Percentiles rank a stretch among this genome's conserved stretches.
phyloP scores from a whole-genome alignment of 305 asterid species.

The Salvia sclarea region DNA sequence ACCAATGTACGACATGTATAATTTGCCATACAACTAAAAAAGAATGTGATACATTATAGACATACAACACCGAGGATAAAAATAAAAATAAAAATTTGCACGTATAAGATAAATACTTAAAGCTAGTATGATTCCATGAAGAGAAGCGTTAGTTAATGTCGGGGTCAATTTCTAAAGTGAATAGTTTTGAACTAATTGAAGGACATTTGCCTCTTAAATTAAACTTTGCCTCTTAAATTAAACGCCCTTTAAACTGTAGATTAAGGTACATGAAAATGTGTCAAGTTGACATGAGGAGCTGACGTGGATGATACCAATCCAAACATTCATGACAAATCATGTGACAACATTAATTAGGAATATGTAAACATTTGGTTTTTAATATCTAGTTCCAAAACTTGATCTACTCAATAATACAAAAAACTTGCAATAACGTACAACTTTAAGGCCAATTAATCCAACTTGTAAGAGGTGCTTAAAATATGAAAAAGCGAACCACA shows the following conservation, averaged over 20 bases:
- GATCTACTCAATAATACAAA: slow-evolving; percentile 11
- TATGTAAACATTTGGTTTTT: slow-evolving; percentile 10
- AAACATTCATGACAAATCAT: slow-evolving; percentile 38
- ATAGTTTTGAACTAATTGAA: not conserved
- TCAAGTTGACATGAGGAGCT: slow-evolving; percentile 26
- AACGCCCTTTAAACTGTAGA: slow-evolving; percentile 36
- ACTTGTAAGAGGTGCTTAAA: slow-evolving; percentile 15
- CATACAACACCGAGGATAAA: too few relatives aligned
- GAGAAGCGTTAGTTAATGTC: not conserved
- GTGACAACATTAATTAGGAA: slow-evolving; percentile 23
- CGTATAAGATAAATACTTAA: not conserved
- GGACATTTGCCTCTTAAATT: not conserved
- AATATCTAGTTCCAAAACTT: slow-evolving; percentile 26
- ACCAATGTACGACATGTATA: too few relatives aligned
- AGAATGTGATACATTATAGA: too few relatives aligned
- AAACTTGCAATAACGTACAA: not conserved
- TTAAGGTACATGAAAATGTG: slow-evolving; percentile 20
- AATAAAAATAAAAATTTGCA: too few relatives aligned
- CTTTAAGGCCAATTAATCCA: slow-evolving; percentile 12
- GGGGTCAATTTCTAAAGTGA: not conserved
- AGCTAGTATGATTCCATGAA: not conserved
- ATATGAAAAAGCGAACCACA: slow-evolving; percentile 12
- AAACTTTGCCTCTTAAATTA: not conserved
- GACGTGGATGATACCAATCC: slow-evolving; percentile 42
- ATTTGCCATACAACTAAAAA: too few relatives aligned